Percentiles rank a stretch among this genome's conserved stretches.
Conservation (phyloP, 2,329 filamentous ascomycete genomes). For the Penicillium sp. region DNA sequence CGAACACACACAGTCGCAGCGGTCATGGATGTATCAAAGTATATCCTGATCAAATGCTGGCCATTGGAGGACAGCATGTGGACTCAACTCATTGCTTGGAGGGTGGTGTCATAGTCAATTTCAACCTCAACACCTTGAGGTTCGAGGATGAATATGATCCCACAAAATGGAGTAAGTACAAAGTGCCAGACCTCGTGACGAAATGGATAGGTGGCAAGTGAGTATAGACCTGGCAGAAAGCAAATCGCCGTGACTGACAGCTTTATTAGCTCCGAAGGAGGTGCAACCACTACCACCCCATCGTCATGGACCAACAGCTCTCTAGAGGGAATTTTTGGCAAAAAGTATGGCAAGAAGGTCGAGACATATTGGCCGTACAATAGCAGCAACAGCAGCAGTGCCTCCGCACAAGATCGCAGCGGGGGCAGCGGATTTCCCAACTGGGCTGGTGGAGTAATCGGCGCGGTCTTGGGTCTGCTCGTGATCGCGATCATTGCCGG, state of each 20-base stretch:
- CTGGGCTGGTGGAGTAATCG: conserved; percentile 52
- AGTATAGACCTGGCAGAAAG: conserved; percentile 1
- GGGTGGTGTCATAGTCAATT: conserved; percentile 12
- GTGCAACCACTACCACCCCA: conserved; percentile 23
- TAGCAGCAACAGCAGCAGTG: conserved; percentile 8
- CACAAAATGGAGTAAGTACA: conserved; percentile 10
- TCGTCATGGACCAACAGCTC: conserved; percentile 41
- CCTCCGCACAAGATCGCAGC: conserved; percentile 3
- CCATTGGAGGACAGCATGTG: conserved; percentile 9
- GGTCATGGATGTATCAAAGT: conserved; percentile 14
- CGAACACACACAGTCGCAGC: conserved; percentile 13
- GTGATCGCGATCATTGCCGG: conserved; percentile 9
- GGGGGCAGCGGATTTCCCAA: conserved; percentile 37
- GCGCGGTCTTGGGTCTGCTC: conserved; percentile 19
- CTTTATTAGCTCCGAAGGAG: conserved; percentile 24
- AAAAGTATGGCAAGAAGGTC: conserved; percentile 49
- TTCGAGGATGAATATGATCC: conserved; percentile 16
- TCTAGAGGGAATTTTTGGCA: conserved; percentile 48
- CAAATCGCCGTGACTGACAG: not conserved
- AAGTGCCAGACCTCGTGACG: conserved; percentile 17
- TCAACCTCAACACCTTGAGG: conserved; percentile 15
- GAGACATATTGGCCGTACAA: conserved; percentile 54
- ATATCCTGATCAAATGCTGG: conserved; percentile 18
- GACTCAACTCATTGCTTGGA: conserved; percentile 11
- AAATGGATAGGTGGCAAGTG: conserved; percentile 32